Evolutionary conservation across 1,284 basidiomycete species (phyloP).

Genomic region (Melampsora abietis-canadensis): DNA sequence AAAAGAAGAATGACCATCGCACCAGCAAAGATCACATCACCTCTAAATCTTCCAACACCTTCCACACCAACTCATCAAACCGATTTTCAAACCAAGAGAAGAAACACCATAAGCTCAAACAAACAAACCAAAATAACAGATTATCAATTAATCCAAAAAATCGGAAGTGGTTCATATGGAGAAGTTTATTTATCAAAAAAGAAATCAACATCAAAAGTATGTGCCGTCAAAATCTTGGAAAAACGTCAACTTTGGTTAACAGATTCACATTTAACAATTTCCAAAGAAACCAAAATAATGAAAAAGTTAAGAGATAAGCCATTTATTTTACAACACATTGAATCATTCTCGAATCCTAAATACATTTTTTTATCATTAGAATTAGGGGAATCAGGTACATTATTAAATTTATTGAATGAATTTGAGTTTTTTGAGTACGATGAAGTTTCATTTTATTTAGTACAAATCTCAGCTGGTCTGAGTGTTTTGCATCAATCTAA

Average conservation of each 20-base stretch:
- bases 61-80: too few relatives aligned
- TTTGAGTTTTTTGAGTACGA: slow-evolving; percentile 46
- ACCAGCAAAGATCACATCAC: too few relatives aligned
- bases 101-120: neutral
- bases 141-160: slow-evolving; percentile 48
- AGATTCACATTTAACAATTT: neutral
- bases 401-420: slow-evolving; percentile 46
- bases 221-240: slow-evolving; percentile 47
- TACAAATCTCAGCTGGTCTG: slow-evolving; percentile 21
- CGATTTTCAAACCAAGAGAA: too few relatives aligned
- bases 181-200: slow-evolving; percentile 48
- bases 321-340: neutral
- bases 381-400: slow-evolving; percentile 48
- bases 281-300: slow-evolving; percentile 3
- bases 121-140: slow-evolving; percentile 6
- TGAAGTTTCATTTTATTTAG: slow-evolving; percentile 13
- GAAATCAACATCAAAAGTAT: slow-evolving; percentile 46
- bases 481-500: neutral
- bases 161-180: slow-evolving; percentile 50
- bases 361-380: slow-evolving; percentile 49
- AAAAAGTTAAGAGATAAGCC: neutral
- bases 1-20: too few relatives aligned
- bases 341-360: slow-evolving; percentile 12
- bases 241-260: slow-evolving; percentile 46
- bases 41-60: too few relatives aligned